Percentiles rank a stretch among this genome's conserved stretches.
Evolutionary conservation across 2,329 filamentous ascomycete genomes (phyloP).

Genomic region (Fusarium irregulare): DNA sequence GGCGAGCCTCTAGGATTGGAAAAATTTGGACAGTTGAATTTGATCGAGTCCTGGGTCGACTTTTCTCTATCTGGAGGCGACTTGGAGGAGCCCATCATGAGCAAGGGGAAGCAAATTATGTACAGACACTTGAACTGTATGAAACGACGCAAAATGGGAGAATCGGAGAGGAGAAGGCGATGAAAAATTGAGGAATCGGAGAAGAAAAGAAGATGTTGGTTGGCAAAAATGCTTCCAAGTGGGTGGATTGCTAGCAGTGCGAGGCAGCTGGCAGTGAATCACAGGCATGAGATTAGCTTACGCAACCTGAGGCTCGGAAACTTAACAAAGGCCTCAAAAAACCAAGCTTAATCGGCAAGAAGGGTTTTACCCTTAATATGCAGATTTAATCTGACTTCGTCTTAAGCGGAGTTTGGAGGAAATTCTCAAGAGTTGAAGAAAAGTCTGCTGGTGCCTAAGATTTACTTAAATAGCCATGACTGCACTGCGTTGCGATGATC

Average conservation of each 20-base stretch:
- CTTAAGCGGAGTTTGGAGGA: not conserved
- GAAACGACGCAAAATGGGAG: too few relatives aligned
- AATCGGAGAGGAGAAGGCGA: rapidly evolving
- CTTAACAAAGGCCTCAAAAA: not conserved
- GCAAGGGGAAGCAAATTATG: not conserved
- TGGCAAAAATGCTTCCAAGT: not conserved
- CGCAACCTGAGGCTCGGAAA: not conserved
- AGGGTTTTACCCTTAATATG: not conserved
- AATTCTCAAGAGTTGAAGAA: not conserved
- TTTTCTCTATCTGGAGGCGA: not conserved
- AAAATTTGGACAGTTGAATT: not conserved
- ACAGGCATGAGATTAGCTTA: not conserved
- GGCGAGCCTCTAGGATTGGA: not conserved
- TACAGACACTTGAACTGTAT: not conserved
- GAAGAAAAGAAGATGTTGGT: rapidly evolving
- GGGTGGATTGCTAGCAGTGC: constrained; percentile 5
- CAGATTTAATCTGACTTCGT: not conserved
- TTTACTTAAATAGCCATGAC: not conserved
- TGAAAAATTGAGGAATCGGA: rapidly evolving
- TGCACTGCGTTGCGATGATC: not conserved
- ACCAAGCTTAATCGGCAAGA: not conserved
- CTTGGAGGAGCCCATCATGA: not conserved
- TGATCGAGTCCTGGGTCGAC: not conserved
- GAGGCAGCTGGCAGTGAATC: constrained; percentile 3
- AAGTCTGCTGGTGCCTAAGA: not conserved